A percentile compares a stretch with the other conserved stretches of the same genome.
Evolutionary conservation across 768 basidiomycete species (phyloP).

Genomic region (Hygrophorus russula): DNA sequence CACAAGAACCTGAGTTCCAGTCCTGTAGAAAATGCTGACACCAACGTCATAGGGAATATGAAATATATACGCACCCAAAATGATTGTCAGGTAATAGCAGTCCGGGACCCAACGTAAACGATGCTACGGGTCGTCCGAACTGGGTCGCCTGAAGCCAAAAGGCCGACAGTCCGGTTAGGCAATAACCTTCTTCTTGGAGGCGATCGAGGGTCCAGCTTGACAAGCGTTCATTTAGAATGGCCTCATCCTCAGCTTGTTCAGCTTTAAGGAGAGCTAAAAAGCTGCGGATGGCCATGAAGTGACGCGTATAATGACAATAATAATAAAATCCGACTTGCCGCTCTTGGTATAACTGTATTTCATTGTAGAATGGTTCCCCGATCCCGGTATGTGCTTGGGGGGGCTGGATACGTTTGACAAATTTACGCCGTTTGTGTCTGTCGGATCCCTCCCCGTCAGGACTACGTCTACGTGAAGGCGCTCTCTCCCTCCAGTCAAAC

Average conservation of each 20-base stretch:
- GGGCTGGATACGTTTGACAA: slow-evolving; percentile 28
- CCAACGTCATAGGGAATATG: slow-evolving; percentile 2
- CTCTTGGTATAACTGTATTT: slow-evolving; percentile 41
- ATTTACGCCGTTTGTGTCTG: slow-evolving; percentile 8
- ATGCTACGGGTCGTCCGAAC: slow-evolving; percentile 56
- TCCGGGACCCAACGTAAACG: slow-evolving; percentile 56
- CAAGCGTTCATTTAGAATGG: slow-evolving; percentile 49
- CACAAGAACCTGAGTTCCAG: slow-evolving; percentile 58
- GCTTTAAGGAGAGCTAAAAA: slow-evolving; percentile 37
- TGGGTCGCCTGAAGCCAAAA: slow-evolving; percentile 60
- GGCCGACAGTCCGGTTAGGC: slow-evolving; percentile 50
- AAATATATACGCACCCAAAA: slow-evolving; percentile 41
- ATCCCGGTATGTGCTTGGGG: slow-evolving; percentile 19
- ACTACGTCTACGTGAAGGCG: slow-evolving; percentile 29
- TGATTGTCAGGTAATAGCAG: slow-evolving; percentile 49
- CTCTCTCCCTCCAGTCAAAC: slow-evolving; percentile 54
- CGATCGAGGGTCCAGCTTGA: slow-evolving; percentile 53
- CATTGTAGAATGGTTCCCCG: slow-evolving; percentile 34
- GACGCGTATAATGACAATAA: not conserved
- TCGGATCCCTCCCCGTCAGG: not conserved
- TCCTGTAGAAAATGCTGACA: slow-evolving; percentile 27
- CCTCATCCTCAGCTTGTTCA: slow-evolving; percentile 58
- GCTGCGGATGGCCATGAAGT: slow-evolving; percentile 13
- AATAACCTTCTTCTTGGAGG: slow-evolving; percentile 62
- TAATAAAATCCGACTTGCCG: slow-evolving; percentile 26